Conservation (phyloP, 2,329 filamentous ascomycete genomes). For the Trichoderma sp. region DNA sequence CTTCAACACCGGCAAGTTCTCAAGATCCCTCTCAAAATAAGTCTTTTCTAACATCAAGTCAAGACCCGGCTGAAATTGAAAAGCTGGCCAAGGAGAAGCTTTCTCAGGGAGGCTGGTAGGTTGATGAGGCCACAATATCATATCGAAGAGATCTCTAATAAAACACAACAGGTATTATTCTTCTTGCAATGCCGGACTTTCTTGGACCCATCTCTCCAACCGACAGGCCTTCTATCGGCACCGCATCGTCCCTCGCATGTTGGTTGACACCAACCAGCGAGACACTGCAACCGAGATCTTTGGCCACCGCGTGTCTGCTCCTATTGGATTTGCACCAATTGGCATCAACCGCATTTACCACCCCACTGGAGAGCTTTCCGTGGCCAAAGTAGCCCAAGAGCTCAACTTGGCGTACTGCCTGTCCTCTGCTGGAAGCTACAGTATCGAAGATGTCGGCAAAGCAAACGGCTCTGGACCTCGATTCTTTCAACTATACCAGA, state of each 20-base stretch:
- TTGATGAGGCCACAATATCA: not conserved
- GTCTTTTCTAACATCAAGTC: not conserved
- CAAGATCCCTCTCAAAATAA: too few relatives aligned
- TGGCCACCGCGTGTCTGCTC: conserved; percentile 46
- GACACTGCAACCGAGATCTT: conserved; percentile 59
- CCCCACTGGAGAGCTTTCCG: conserved; percentile 60
- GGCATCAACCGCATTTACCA: conserved; percentile 70
- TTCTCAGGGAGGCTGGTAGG: conserved; percentile 9
- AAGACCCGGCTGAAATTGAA: conserved; percentile 14
- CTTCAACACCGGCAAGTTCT: conserved; percentile 4
- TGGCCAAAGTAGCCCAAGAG: conserved; percentile 58
- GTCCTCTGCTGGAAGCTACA: conserved; percentile 60
- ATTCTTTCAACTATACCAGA: conserved; percentile 79
- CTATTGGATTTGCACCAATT: conserved; percentile 62
- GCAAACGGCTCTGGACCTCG: conserved; percentile 56
- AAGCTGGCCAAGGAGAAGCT: conserved; percentile 14
- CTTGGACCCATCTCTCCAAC: conserved; percentile 54
- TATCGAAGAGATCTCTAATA: not conserved
- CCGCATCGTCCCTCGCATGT: conserved; percentile 59
- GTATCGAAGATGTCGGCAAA: conserved; percentile 64
- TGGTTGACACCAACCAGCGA: conserved; percentile 59
- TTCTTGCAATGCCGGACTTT: conserved; percentile 56
- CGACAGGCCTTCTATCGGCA: conserved; percentile 63
- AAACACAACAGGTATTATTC: conserved; percentile 46
- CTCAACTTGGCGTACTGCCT: conserved; percentile 64